These are phyloP conservation scores for Ceratobasidium sp. DNA, from an alignment of 1,284 basidiomycete species.

Conservation along the genomic window DNA sequence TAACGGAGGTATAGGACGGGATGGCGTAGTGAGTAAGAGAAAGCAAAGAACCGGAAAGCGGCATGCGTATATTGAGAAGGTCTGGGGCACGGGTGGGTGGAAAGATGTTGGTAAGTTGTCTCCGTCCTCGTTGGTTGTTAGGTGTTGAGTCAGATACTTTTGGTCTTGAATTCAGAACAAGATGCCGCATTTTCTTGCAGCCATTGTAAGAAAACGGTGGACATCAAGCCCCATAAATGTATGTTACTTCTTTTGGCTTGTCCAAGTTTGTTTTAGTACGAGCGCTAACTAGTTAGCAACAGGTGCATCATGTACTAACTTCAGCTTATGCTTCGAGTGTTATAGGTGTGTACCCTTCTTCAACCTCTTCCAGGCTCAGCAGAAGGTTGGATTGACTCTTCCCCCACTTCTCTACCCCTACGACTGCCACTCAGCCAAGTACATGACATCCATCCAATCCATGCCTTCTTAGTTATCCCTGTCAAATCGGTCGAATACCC, in stretches of 20 bases:
- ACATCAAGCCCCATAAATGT: conserved; percentile 79
- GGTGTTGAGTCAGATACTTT: conserved; percentile 1
- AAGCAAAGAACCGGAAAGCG: conserved; percentile 55
- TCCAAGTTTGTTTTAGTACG: not conserved
- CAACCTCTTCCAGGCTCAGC: not conserved
- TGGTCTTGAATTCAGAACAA: conserved; percentile 60
- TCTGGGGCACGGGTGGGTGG: conserved; percentile 80
- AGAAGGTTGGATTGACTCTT: not conserved
- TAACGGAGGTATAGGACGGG: conserved; percentile 16
- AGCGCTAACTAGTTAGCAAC: conserved; percentile 24
- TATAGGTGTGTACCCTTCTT: conserved; percentile 61
- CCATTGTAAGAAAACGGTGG: conserved; percentile 70
- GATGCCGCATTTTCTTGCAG: conserved; percentile 76
- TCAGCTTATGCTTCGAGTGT: conserved; percentile 81
- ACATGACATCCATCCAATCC: conserved; percentile 86
- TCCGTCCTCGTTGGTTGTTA: not conserved
- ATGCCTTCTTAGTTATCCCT: conserved; percentile 81
- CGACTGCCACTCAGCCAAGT: conserved; percentile 63
- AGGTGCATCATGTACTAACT: conserved; percentile 73
- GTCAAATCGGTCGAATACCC: conserved; percentile 55
- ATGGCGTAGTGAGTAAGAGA: conserved; percentile 26
- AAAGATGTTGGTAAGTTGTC: conserved; percentile 76
- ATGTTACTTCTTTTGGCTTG: conserved; percentile 9
- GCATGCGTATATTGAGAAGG: conserved; percentile 83
- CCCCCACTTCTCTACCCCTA: not conserved